Evolutionary conservation across 305 asterid species (phyloP).

Genomic region (Fraxinus floribunda): DNA sequence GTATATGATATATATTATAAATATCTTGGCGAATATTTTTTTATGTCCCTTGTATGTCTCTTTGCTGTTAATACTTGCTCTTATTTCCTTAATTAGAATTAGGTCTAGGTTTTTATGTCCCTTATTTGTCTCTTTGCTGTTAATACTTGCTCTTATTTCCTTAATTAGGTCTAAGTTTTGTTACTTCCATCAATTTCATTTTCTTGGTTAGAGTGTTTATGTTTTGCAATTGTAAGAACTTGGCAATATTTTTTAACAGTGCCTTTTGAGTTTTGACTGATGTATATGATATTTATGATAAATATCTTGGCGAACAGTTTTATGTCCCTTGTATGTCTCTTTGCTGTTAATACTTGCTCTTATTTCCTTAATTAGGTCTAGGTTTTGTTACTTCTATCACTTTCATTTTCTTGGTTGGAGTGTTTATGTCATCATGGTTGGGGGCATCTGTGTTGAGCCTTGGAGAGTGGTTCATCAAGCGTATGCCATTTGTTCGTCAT

Average conservation of each 20-base stretch:
- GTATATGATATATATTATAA: neutral
- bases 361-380: slow-evolving; percentile 23
- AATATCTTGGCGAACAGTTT: neutral
- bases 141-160: neutral
- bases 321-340: neutral
- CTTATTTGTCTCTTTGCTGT: neutral
- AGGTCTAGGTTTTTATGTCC: slow-evolving; percentile 12
- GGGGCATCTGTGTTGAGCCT: slow-evolving; percentile 40
- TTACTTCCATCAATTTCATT: slow-evolving; percentile 22
- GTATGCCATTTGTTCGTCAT: slow-evolving; percentile 41
- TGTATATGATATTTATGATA: neutral
- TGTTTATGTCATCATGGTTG: slow-evolving; percentile 47
- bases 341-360: neutral
- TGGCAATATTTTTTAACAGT: too few species aligned
- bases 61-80: neutral
- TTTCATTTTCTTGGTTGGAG: slow-evolving; percentile 44
- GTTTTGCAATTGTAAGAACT: slow-evolving; percentile 4
- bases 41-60: neutral
- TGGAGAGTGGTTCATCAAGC: slow-evolving; percentile 47
- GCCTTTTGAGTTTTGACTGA: too few species aligned
- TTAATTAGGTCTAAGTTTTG: slow-evolving; percentile 22
- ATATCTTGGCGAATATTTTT: neutral
- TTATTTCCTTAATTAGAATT: neutral
- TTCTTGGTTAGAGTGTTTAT: slow-evolving; percentile 23
- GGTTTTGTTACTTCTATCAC: slow-evolving; percentile 42